phyloP scores from a whole-genome alignment of 129 eudicot genomes.

The Deinandra increscens region DNA sequence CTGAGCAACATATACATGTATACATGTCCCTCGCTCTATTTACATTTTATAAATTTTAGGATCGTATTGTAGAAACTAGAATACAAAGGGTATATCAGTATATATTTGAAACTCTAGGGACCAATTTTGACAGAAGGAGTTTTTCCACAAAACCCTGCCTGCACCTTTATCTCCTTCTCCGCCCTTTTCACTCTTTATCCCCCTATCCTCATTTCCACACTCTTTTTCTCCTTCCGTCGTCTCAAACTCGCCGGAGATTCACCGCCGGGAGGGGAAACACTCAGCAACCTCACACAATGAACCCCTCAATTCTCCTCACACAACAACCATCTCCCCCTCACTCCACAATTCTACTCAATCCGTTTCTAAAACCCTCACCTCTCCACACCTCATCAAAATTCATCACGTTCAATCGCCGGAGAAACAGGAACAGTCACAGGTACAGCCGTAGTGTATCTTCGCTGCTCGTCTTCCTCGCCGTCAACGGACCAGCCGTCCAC shows the following conservation, averaged over 20 bases:
- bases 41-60: too few species aligned
- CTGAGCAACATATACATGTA: too few species aligned
- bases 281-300: constrained; percentile 34
- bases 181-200: constrained; percentile 26
- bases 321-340: constrained; percentile 43
- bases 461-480: constrained; percentile 33
- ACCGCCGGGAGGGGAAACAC: background rate
- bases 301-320: constrained; percentile 50
- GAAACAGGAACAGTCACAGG: constrained; percentile 2
- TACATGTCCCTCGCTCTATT: too few species aligned
- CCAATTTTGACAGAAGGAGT: background rate
- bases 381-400: constrained; percentile 24
- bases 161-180: constrained; percentile 27
- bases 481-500: constrained; percentile 31
- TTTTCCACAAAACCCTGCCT: constrained; percentile 33
- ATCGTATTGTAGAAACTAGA: too few species aligned
- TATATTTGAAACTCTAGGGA: background rate
- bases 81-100: background rate
- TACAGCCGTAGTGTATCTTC: constrained; percentile 32
- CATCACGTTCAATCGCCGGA: constrained; percentile 27
- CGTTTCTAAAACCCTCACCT: constrained; percentile 37
- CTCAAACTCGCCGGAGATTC: constrained; percentile 21
- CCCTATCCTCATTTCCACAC: constrained; percentile 18
- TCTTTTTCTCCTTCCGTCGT: background rate
- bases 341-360: constrained; percentile 31